phyloP scores from a whole-genome alignment of 2,329 filamentous ascomycete genomes.

The Tolypocladium ovalisporum region DNA sequence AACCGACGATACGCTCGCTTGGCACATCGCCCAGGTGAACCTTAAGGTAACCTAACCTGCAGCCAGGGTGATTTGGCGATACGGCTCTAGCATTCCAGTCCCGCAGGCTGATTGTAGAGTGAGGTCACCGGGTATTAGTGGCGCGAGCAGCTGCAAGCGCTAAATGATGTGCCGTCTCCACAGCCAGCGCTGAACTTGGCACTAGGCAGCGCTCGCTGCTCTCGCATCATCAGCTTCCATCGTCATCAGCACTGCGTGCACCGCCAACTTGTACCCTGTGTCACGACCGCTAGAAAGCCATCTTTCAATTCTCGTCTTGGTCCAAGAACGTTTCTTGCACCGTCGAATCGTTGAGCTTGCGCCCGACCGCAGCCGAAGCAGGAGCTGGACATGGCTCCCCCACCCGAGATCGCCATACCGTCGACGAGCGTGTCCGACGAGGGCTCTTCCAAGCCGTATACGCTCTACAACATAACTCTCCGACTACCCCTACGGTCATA shows the following conservation, averaged over 20 bases:
- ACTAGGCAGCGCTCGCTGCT: neutral
- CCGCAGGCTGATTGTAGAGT: neutral
- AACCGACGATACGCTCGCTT: neutral
- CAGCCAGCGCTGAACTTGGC: neutral
- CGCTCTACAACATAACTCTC: conserved; percentile 68
- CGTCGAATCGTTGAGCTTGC: neutral
- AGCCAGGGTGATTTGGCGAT: neutral
- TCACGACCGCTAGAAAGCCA: neutral
- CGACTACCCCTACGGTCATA: conserved; percentile 67
- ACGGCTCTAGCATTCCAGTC: neutral
- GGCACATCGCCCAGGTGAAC: neutral
- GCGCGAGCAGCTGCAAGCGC: neutral
- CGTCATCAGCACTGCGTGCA: neutral
- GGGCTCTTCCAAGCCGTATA: conserved; percentile 52
- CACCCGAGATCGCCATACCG: conserved; percentile 56
- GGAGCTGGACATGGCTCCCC: conserved; percentile 43
- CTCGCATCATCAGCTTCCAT: neutral
- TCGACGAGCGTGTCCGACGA: conserved; percentile 49
- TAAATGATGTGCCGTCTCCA: neutral
- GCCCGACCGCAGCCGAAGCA: neutral
- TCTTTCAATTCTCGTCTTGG: too few relatives aligned
- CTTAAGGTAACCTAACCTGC: neutral
- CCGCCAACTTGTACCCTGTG: neutral
- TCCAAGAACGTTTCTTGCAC: neutral
- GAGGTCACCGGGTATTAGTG: neutral